Evolutionary conservation across 805 yeast species (phyloP), one percentile per base, ranked within the genome.

Genomic region (Schwanniomyces occidentalis): DNA sequence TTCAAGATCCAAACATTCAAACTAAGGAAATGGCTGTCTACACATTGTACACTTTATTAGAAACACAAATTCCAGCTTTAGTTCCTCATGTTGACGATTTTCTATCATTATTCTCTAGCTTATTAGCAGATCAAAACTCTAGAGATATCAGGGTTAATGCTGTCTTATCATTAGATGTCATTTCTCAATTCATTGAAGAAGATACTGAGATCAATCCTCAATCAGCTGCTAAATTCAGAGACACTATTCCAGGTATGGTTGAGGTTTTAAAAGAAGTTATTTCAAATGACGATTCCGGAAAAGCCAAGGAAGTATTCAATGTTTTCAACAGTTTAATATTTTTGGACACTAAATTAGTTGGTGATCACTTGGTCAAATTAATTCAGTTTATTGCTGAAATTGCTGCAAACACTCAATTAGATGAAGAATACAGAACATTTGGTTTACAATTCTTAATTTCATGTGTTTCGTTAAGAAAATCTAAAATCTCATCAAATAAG

Each of bases 401-500:
- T 41, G 78, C 95, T 23, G 57, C 77, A 34, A 80, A 84, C 61
- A 65, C 71, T 32, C 42, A 70, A 27, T 60, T 84, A 35, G 95
- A 87, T 46, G 88, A 84, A 49, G 97, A 90, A 52, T 75, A 75
- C 60, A 80, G 97, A 65, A 76, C 76, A 39, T 85, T 82, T 56
- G 91, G 95, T 24, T 72, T 93, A 51, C 90, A 84, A 56, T 89
- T 89, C 53, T 75, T 93, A 45, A 82, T 83, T 39, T 79, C 91
- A 34, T 82, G 85, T 41, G 82, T 85, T 26, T 73, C 86, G 16
- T 81, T 78, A 71, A 84, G 93, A 69, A 86, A 85, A 62, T 75
- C 85, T 38, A 89, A 86, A 69, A 73, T 93, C 44, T 70, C 80
- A 35, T 73, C 86, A 47, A 81, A 84, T 56, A 87, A 87, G 64